A percentile compares a stretch with the other conserved stretches of the same genome.
Evolutionary conservation across 805 yeast genomes (phyloP).

Genomic region (Isabelozyma gotoi): DNA sequence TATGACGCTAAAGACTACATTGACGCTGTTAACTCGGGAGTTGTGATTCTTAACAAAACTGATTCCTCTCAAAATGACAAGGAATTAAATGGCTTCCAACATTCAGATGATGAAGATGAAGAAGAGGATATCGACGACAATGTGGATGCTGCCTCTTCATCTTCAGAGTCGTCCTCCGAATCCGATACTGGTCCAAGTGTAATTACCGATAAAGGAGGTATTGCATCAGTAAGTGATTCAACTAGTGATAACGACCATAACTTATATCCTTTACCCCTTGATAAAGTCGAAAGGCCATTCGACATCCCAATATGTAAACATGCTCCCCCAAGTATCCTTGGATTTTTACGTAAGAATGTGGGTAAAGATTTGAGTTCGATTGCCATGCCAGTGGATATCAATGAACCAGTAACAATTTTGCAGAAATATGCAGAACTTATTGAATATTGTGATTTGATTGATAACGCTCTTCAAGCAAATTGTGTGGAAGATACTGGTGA

Average conservation of each 20-base stretch:
- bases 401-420: conserved; percentile 84
- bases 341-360: conserved; percentile 82
- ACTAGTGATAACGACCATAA: conserved; percentile 28
- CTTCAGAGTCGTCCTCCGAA: conserved; percentile 2
- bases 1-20: conserved; percentile 67
- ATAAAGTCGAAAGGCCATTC: conserved; percentile 49
- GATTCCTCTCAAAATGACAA: conserved; percentile 4
- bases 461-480: conserved; percentile 52
- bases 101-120: conserved; percentile 17
- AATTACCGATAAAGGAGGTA: conserved; percentile 1
- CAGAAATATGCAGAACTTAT: conserved; percentile 78
- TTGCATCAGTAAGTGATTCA: conserved; percentile 8
- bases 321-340: conserved; percentile 79
- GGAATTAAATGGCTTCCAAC: conserved; percentile 5
- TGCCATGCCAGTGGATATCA: conserved; percentile 91
- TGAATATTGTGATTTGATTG: conserved; percentile 72
- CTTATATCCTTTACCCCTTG: conserved; percentile 68
- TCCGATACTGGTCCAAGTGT: conserved; percentile 1
- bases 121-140: conserved; percentile 19
- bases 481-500: conserved; percentile 52
- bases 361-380: conserved; percentile 86
- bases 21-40: conserved; percentile 49
- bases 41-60: conserved; percentile 45
- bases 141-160: conserved; percentile 13
- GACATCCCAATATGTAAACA: conserved; percentile 59